Evolutionary conservation across 2,329 filamentous ascomycete genomes (phyloP).

Genomic region (Aurifilum marmelostoma): DNA sequence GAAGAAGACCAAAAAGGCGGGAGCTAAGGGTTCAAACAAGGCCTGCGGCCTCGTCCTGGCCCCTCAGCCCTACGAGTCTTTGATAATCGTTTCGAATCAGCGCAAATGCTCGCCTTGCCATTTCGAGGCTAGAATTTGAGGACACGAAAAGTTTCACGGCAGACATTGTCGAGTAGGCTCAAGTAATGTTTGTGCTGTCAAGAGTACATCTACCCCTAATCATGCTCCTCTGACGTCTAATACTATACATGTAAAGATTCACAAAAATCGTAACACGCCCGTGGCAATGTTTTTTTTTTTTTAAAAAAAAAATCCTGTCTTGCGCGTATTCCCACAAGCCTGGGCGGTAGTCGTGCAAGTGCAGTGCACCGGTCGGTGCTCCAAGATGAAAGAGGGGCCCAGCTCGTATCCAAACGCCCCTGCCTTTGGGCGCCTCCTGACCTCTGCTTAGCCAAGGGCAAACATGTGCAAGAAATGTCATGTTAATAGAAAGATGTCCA

Average conservation of each 20-base stretch:
- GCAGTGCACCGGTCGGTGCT: neutral
- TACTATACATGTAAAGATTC: neutral
- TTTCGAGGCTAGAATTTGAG: neutral
- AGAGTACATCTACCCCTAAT: neutral
- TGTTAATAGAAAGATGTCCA: slow-evolving; percentile 6
- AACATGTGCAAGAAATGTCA: neutral
- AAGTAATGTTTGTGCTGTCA: neutral
- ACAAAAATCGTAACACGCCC: neutral
- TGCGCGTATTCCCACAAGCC: neutral
- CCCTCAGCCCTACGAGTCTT: neutral
- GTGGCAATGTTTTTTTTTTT: neutral
- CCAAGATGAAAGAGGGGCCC: neutral
- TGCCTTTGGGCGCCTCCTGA: neutral
- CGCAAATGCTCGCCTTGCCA: neutral
- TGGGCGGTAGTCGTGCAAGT: neutral
- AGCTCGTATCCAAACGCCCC: neutral
- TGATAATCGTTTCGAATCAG: neutral
- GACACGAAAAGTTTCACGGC: neutral
- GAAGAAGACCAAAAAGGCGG: neutral
- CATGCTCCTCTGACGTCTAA: neutral
- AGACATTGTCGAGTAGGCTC: neutral
- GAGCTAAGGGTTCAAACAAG: neutral
- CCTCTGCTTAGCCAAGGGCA: neutral
- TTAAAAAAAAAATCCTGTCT: too few relatives aligned
- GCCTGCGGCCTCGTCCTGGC: neutral